Evolutionary conservation across 164 flowering plant species (phyloP).

Genomic region (Vitis cinerea): DNA sequence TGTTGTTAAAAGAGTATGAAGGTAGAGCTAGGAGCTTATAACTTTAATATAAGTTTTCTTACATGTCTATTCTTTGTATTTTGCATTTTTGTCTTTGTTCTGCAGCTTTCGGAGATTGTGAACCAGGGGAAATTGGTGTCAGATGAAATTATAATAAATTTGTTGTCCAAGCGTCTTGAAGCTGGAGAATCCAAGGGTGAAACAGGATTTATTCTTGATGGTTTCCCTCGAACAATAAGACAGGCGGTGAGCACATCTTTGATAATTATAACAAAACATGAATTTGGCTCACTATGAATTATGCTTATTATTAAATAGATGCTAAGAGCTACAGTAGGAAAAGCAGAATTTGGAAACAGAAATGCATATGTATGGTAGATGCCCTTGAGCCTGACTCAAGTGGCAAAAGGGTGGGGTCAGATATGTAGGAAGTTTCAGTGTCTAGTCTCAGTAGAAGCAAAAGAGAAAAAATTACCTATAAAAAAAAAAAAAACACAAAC

Average conservation of each 20-base stretch:
- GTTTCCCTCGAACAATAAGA: constrained; percentile 88
- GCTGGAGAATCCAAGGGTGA: constrained; percentile 77
- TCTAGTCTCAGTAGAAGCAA: no score
- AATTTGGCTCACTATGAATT: background rate
- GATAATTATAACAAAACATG: background rate
- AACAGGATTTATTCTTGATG: constrained; percentile 92
- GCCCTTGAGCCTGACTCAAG: no score
- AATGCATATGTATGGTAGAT: no score
- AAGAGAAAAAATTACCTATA: no score
- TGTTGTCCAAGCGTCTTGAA: constrained; percentile 83
- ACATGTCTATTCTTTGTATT: background rate
- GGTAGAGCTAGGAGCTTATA: no score
- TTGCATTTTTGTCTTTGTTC: constrained; percentile 1
- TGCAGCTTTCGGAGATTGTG: constrained; percentile 84
- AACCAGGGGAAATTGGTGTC: constrained; percentile 88
- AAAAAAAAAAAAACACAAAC: no score
- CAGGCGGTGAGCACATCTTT: constrained; percentile 70
- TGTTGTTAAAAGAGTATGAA: no score
- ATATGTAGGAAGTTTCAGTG: no score
- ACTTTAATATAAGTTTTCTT: background rate
- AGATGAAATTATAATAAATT: constrained; percentile 75
- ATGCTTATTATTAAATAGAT: background rate
- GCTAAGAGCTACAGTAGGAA: background rate
- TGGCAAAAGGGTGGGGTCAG: no score
- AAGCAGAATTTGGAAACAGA: background rate